Percentiles rank a stretch among this genome's conserved stretches.
These are phyloP conservation scores for Madurella mycetomatis DNA, from an alignment of 2,329 filamentous ascomycete species.

Conservation along the genomic window DNA sequence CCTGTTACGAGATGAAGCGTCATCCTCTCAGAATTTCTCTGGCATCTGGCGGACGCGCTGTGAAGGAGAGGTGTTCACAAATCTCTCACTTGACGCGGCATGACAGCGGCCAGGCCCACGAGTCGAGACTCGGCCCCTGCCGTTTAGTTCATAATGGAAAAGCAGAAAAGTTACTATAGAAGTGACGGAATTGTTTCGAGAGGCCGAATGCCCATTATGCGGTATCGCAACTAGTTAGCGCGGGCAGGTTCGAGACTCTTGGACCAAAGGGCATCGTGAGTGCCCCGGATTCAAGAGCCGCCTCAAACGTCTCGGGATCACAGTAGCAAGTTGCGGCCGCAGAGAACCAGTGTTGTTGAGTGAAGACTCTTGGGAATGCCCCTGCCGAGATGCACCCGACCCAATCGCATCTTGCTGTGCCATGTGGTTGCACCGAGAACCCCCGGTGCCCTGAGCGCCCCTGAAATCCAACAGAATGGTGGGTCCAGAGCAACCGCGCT, in stretches of 20 bases:
- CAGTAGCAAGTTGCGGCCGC: background rate
- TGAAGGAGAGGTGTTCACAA: no score
- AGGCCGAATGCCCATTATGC: no score
- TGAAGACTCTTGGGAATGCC: constrained; percentile 13
- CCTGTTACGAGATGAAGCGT: no score
- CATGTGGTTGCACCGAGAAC: constrained; percentile 15
- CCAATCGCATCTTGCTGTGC: constrained; percentile 18
- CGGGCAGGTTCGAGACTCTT: background rate
- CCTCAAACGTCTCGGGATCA: background rate
- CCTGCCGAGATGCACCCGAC: constrained; percentile 13
- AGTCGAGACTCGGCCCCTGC: no score
- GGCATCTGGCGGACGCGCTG: no score
- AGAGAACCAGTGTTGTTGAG: background rate
- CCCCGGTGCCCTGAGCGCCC: constrained; percentile 17
- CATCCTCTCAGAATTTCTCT: no score
- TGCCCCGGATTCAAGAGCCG: background rate
- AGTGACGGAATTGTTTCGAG: no score
- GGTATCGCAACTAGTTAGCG: no score
- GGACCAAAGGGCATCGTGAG: background rate
- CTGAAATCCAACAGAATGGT: constrained; percentile 23
- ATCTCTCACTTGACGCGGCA: no score
- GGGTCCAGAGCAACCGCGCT: constrained; percentile 3
- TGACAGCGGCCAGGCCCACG: no score
- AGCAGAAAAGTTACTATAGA: no score
- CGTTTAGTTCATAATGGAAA: no score